phyloP scores from a whole-genome alignment of 305 asterid species.

The Andrographis paniculata region DNA sequence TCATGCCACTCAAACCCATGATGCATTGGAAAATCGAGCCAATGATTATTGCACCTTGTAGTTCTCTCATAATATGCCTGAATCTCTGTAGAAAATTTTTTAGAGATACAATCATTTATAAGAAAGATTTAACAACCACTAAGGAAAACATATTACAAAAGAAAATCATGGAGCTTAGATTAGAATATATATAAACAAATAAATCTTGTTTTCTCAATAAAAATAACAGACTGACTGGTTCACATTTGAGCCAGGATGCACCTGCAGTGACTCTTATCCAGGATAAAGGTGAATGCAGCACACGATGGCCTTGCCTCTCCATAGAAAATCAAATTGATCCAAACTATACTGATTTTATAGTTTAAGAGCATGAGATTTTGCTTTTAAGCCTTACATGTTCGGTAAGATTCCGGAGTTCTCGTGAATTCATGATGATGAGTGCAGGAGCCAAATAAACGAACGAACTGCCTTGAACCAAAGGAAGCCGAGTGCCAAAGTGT shows the following conservation, averaged over 20 bases:
- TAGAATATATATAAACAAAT: too few species aligned
- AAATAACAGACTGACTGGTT: too few species aligned
- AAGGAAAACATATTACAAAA: constrained; percentile 1
- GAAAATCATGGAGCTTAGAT: constrained; percentile 1
- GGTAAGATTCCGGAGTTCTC: constrained; percentile 77
- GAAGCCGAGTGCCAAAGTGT: constrained; percentile 87
- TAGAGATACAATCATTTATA: constrained; percentile 7
- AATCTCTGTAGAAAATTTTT: constrained; percentile 54
- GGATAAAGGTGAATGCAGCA: too few species aligned
- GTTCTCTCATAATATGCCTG: constrained; percentile 85
- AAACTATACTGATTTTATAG: neutral
- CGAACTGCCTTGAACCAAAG: constrained; percentile 97
- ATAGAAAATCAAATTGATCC: too few species aligned
- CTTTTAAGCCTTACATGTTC: constrained; percentile 59
- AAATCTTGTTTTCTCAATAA: too few species aligned
- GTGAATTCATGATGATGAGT: constrained; percentile 75
- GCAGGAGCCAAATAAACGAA: constrained; percentile 96
- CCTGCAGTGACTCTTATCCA: too few species aligned
- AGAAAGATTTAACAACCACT: neutral
- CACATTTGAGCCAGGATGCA: too few species aligned
- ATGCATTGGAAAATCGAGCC: constrained; percentile 77
- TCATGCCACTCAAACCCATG: constrained; percentile 90
- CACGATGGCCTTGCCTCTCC: too few species aligned
- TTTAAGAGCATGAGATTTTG: neutral
- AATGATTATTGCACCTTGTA: constrained; percentile 93